Base-by-base conservation (phyloP, 2,329 filamentous ascomycete genomes). In the Fusarium piperis region DNA sequence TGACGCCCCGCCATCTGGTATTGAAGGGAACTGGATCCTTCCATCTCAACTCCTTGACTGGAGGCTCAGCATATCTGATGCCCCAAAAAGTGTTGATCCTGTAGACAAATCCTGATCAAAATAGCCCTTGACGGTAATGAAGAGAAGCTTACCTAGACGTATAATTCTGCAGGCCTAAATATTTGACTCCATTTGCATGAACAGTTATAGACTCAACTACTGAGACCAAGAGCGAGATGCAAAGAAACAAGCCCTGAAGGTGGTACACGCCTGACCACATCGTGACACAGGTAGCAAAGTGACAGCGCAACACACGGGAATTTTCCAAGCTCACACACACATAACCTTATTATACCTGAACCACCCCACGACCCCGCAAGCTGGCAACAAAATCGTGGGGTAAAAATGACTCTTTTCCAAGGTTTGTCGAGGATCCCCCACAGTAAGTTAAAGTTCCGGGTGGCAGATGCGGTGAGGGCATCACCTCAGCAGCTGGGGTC, bases 1-100 rank as follows among this genome's bases (percentile, higher is more conserved):
- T 57, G 16, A 36, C 10, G 13, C 28, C 30, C 12, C 52, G 20
- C 13, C 32, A 10, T 3, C 15, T 20, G 12, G 26, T 16, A 9
- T 44, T 57, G n/a, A 57, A 3, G 11, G 51, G 38, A 6, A 20
- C 51, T 9, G 59, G 59, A 9, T 32, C 59, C 20, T 28, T 62
- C 59, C 36, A 62, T 15, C 59, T 28, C 18, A 62, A 26, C 18
- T 57, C n/a, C n/a, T 53, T 53, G 20, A 57, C 20, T 18, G 59
- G 59, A 12, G 59, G 51, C 23, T 62, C 15, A 16, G 59, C 59
- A 28, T 62, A 62, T 62, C 16, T 46, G 33, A 62, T 62, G 16
- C 36, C 48, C 12, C 23, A 18, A n/a, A 35, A 62, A 4, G 48
- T 46, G 38, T 62, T 62, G 51, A 62, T 35, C 30, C 59, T 62